Base-by-base conservation (phyloP, 139 green algal species). In the Ettlia oleoabundans region DNA sequence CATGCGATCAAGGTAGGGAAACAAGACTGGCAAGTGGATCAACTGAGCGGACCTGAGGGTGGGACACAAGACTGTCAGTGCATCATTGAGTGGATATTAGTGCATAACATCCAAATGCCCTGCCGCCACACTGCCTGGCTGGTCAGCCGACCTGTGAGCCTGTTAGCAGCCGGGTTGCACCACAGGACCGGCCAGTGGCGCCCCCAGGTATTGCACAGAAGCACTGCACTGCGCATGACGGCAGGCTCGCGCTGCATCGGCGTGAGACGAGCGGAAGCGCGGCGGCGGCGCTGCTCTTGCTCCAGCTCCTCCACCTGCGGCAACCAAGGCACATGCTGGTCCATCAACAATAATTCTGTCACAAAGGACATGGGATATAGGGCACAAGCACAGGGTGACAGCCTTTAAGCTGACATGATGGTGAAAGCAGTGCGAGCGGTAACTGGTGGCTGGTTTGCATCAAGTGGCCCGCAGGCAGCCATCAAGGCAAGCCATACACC, bases 131-230 rank as follows among this genome's bases (percentile, higher is more conserved):
- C 47, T 15, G 13, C 13, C 21, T 15, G 13, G 15, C 21, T 65
- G 55, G 21, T 22, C 28, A 9, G 4, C 70, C 6, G 42, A 63
- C 70, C 70, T 30, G 70, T 41, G 4, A 77, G 70, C 40, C 13
- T 13, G 9, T 42, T 42, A 5, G 70, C 70, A 1, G 30, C 70
- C 70, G 13, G 26, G 42, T 77, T 77, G 70, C 43, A 41, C 70
- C 70, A 77, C 28, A 77, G 51, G 28, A 77, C 18, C 6, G 70
- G 42, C 70, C 70, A 77, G 70, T n/a, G 70, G 9, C 42, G 42
- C 30, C 30, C 13, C n/a, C 42, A 64, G 70, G 43, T 28, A 30
- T 77, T 42, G 32, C 70, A 77, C 21, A 77, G 70, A n/a, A 77
- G 70, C 28, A 41, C 47, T 5, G 70, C 42, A 26, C 19, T 13